A percentile compares a stretch with the other conserved stretches of the same genome.
These are phyloP conservation scores for Carex kokanica DNA, from an alignment of 176 grass and related monocot genomes.

Conservation along the genomic window DNA sequence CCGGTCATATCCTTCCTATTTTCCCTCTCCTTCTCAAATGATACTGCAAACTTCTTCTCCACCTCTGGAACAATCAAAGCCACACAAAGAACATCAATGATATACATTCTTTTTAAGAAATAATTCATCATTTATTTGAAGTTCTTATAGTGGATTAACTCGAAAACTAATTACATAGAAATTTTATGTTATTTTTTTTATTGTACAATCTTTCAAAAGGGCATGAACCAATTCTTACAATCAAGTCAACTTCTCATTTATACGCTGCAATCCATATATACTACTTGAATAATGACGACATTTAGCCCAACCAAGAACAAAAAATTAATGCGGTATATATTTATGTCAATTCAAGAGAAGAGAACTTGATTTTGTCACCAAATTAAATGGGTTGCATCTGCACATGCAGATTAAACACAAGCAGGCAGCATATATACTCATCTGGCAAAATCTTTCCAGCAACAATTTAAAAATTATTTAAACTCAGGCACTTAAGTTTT, in stretches of 20 bases:
- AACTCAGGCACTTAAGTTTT: too few species aligned
- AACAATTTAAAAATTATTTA: background rate
- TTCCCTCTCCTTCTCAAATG: constrained; percentile 61
- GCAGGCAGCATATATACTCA: background rate
- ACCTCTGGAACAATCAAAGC: constrained; percentile 40
- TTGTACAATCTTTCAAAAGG: background rate
- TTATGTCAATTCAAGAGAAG: background rate
- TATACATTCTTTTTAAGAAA: background rate
- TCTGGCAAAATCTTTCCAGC: background rate
- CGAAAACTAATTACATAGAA: background rate
- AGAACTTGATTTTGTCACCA: background rate
- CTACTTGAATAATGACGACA: background rate
- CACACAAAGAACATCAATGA: background rate
- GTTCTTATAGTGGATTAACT: background rate
- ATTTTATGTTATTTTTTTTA: background rate
- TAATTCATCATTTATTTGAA: background rate
- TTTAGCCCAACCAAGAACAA: background rate
- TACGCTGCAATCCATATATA: background rate
- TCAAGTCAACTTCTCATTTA: background rate
- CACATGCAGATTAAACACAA: background rate
- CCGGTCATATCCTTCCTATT: constrained; percentile 65
- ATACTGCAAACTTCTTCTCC: constrained; percentile 58
- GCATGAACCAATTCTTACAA: background rate
- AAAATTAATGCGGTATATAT: background rate
- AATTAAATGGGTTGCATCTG: background rate